Base-by-base conservation (phyloP, 176 grass and related monocot species). In the Pontederia crassipes region DNA sequence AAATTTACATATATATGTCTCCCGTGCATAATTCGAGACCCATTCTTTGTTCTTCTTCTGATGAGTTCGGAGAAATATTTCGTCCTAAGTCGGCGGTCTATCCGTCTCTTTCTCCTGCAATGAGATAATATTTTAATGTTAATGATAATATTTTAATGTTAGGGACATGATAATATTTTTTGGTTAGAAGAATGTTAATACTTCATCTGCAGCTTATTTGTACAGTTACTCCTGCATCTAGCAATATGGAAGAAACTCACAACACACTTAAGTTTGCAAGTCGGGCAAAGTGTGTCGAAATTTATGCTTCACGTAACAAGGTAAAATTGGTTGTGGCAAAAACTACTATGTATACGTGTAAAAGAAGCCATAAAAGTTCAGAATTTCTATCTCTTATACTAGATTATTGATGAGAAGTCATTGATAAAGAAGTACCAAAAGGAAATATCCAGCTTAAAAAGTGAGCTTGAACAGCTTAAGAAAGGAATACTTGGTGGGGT, bases 351-450 rank as follows among this genome's bases (percentile, higher is more conserved):
- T n/a, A 46, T 45, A 10, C 17, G 2, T 46, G 20, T 24, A 24
- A 24, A 24, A 24, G 6, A 12, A 10, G 11, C 12, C 12, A 52
- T 52, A 14, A 10, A 12, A 72, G 75, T 32, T 70, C 17, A 54
- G 11, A n/a, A 7, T 9, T 55, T 49, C 51, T 61, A 55, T 8
- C 50, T 78, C 80, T 64, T 62, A 46, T 67, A 80, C 55, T 71
- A 97, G 87, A 86, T 89, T 61, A 85, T 98, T 66, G 93, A 98
- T 66, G 93, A 98, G n/a, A 98, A 98, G 65, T 98, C 93, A 55
- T 80, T 98, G 82, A 98, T 98, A 70, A 98, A 98, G 73, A 98
- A 98, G 79, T 98, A 98, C 74, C 93, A 98, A 78, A 86, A 76
- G 72, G 87, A 98, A 85, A 98, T 98, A 82, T 86, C 93, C 8